A percentile compares a stretch with the other conserved stretches of the same genome.
These are phyloP conservation scores for Neoarthrinium moseri DNA, from an alignment of 2,329 filamentous ascomycete species.

Conservation along the genomic window DNA sequence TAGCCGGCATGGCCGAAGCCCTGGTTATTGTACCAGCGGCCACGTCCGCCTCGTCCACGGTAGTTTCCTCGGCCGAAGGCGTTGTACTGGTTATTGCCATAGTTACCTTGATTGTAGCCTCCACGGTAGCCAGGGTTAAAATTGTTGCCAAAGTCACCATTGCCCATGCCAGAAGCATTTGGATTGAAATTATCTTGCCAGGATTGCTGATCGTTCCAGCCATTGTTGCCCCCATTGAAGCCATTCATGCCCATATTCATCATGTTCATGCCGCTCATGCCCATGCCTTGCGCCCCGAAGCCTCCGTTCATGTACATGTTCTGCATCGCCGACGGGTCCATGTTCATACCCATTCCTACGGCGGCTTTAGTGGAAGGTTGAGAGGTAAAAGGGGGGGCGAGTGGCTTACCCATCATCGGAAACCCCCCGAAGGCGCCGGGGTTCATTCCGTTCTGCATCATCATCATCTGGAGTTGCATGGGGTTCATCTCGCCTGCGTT, in stretches of 20 bases:
- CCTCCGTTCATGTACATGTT: constrained; percentile 78
- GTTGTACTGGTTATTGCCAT: constrained; percentile 75
- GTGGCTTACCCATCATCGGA: constrained; percentile 81
- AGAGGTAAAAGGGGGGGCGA: neutral
- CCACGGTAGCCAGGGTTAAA: constrained; percentile 76
- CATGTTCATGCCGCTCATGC: constrained; percentile 73
- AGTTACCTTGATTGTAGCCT: constrained; percentile 81
- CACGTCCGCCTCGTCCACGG: constrained; percentile 66
- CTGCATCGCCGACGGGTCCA: constrained; percentile 77
- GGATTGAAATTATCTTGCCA: constrained; percentile 90
- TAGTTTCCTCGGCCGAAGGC: constrained; percentile 71
- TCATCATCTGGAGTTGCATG: constrained; percentile 75
- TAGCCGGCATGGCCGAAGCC: constrained; percentile 59
- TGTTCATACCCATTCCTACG: constrained; percentile 78
- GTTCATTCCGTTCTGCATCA: constrained; percentile 69
- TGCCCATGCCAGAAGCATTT: constrained; percentile 79
- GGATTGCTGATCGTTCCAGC: constrained; percentile 78
- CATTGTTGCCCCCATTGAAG: constrained; percentile 70
- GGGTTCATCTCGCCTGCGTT: constrained; percentile 68
- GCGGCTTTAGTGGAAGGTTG: constrained; percentile 10
- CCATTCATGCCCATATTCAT: constrained; percentile 74
- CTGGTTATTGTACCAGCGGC: constrained; percentile 48
- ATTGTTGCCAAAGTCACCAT: constrained; percentile 77
- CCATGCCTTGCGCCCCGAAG: constrained; percentile 72
- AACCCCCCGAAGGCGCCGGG: constrained; percentile 55